Evolutionary conservation across 768 basidiomycete genomes (phyloP).

Genomic region (Calocybe cyanea): DNA sequence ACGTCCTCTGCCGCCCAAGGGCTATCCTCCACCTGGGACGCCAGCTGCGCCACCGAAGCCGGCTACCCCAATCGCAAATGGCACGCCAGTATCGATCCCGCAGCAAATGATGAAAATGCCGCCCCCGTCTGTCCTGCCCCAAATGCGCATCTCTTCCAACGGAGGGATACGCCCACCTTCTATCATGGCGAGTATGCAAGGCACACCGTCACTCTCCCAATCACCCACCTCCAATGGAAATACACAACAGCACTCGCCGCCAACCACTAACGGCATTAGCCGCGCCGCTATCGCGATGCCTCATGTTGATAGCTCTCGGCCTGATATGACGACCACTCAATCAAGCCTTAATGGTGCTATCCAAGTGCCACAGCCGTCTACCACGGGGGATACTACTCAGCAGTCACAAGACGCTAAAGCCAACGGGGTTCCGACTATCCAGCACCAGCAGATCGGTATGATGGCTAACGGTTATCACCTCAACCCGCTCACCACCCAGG

Average conservation of each 20-base stretch:
- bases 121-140: conserved; percentile 48
- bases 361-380: conserved; percentile 26
- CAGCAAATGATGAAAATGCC: conserved; percentile 63
- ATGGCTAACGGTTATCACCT: conserved; percentile 49
- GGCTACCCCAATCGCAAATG: conserved; percentile 26
- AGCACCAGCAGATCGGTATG: conserved; percentile 20
- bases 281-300: conserved; percentile 44
- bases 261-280: conserved; percentile 34
- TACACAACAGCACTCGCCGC: conserved; percentile 32
- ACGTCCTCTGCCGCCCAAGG: conserved; percentile 16
- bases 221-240: conserved; percentile 25
- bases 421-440: conserved; percentile 28
- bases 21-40: conserved; percentile 10
- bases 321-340: conserved; percentile 25
- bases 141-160: conserved; percentile 60
- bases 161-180: conserved; percentile 50
- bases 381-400: conserved; percentile 10
- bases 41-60: conserved; percentile 4
- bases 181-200: conserved; percentile 25
- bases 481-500: conserved; percentile 31
- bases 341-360: conserved; percentile 29
- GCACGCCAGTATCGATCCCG: conserved; percentile 55
- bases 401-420: conserved; percentile 21
- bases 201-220: conserved; percentile 15
- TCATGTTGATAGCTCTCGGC: conserved; percentile 39